A percentile compares a stretch with the other conserved stretches of the same genome.
Conservation (phyloP, 2,329 filamentous ascomycete species). For the Stagonosporopsis rhizophila region DNA sequence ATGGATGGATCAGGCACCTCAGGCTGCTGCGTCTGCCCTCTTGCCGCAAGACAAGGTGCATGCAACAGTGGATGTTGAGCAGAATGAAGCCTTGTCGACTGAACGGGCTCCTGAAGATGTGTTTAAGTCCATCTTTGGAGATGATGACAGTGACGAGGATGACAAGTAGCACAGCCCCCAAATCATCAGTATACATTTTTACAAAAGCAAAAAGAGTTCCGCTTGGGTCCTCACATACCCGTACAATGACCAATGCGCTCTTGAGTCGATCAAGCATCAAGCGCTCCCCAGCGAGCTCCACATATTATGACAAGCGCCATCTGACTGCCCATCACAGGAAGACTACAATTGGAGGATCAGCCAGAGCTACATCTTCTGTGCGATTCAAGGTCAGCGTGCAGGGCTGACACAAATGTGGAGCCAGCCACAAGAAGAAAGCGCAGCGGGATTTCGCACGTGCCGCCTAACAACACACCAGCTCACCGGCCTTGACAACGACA, state of each 20-base stretch:
- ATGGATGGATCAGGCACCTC: constrained; percentile 32
- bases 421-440: constrained; percentile 16
- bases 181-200: neutral
- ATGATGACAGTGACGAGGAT: constrained; percentile 72
- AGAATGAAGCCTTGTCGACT: constrained; percentile 79
- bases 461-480: constrained; percentile 24
- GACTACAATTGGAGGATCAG: neutral
- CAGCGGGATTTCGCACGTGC: constrained; percentile 16
- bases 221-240: too few species aligned
- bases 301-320: neutral
- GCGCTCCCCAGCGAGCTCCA: neutral
- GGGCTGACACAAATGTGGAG: constrained; percentile 10
- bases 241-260: too few species aligned
- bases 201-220: neutral
- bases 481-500: constrained; percentile 24
- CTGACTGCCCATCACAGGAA: neutral
- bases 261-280: neutral
- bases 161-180: neutral
- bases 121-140: constrained; percentile 92
- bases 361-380: neutral
- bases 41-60: constrained; percentile 19
- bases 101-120: constrained; percentile 79
- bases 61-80: constrained; percentile 69
- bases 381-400: neutral
- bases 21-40: constrained; percentile 4